These are phyloP conservation scores for Plenodomus lindquistii DNA, from an alignment of 2,329 filamentous ascomycete genomes.

Conservation along the genomic window DNA sequence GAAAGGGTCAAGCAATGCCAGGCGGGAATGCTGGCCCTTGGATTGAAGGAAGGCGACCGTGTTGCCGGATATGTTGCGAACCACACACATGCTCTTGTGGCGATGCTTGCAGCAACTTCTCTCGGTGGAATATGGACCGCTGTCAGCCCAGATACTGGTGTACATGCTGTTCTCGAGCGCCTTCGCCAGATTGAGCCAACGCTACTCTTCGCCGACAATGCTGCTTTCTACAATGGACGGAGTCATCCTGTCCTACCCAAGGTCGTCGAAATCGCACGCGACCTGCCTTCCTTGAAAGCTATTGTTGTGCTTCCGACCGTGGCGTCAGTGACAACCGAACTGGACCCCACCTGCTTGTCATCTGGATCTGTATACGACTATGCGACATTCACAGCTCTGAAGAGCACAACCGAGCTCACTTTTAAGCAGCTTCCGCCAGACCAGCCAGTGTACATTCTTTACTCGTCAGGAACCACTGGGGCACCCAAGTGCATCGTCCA, in stretches of 20 bases:
- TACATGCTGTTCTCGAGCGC: slow-evolving; percentile 86
- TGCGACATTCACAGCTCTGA: slow-evolving; percentile 48
- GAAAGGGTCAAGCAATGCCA: slow-evolving; percentile 76
- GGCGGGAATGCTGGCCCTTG: slow-evolving; percentile 67
- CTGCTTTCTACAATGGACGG: slow-evolving; percentile 88
- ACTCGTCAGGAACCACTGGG: slow-evolving; percentile 87
- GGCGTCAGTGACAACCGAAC: slow-evolving; percentile 44
- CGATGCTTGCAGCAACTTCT: slow-evolving; percentile 81
- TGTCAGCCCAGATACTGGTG: slow-evolving; percentile 89
- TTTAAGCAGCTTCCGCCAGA: slow-evolving; percentile 83
- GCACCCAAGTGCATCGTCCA: slow-evolving; percentile 93
- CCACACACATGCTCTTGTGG: slow-evolving; percentile 82
- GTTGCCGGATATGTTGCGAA: slow-evolving; percentile 83
- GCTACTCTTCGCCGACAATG: slow-evolving; percentile 85
- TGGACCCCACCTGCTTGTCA: slow-evolving; percentile 46
- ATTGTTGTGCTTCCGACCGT: slow-evolving; percentile 76
- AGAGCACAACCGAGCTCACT: slow-evolving; percentile 25
- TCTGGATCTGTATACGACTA: slow-evolving; percentile 45
- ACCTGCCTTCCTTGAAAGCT: slow-evolving; percentile 67
- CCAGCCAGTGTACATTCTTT: slow-evolving; percentile 91
- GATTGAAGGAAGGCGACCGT: slow-evolving; percentile 64
- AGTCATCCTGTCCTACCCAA: slow-evolving; percentile 80
- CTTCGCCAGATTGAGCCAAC: slow-evolving; percentile 82
- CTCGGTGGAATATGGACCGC: slow-evolving; percentile 91
- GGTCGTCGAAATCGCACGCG: slow-evolving; percentile 73